These are phyloP conservation scores for Microcyclosporella mali DNA, from an alignment of 2,329 filamentous ascomycete species.

Conservation along the genomic window DNA sequence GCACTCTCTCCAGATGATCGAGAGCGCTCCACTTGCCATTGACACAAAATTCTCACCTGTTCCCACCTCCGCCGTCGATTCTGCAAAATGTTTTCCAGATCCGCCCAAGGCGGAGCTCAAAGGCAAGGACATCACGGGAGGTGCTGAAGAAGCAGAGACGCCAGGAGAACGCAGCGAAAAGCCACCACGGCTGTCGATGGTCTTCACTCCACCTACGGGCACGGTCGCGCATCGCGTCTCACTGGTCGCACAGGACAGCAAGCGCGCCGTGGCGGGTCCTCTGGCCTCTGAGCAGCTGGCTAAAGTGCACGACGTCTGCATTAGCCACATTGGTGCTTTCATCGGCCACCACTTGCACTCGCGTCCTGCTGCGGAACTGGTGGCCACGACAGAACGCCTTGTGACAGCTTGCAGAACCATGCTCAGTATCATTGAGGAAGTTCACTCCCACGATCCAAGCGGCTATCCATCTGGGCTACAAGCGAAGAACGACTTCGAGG, in stretches of 20 bases:
- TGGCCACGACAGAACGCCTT: constrained; percentile 74
- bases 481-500: constrained; percentile 70
- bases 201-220: constrained; percentile 15
- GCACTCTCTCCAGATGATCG: neutral
- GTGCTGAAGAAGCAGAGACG: constrained; percentile 2
- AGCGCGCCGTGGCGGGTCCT: constrained; percentile 36
- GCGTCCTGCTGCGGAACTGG: constrained; percentile 78
- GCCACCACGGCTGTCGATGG: constrained; percentile 10
- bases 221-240: constrained; percentile 28
- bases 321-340: constrained; percentile 87
- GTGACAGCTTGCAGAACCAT: constrained; percentile 75
- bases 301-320: constrained; percentile 75
- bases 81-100: constrained; percentile 17
- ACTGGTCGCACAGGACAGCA: constrained; percentile 19
- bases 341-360: constrained; percentile 91
- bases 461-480: constrained; percentile 61
- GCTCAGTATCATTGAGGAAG: constrained; percentile 70
- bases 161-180: neutral
- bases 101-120: neutral
- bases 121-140: constrained; percentile 3
- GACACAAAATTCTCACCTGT: constrained; percentile 7
- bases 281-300: constrained; percentile 79
- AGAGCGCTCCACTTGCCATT: constrained; percentile 9
- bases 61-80: constrained; percentile 13
- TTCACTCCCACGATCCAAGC: constrained; percentile 69